Percentiles rank a stretch among this genome's conserved stretches.
These are phyloP conservation scores for Talaromyces wortmannii DNA, from an alignment of 495 filamentous ascomycete species.

Conservation along the genomic window DNA sequence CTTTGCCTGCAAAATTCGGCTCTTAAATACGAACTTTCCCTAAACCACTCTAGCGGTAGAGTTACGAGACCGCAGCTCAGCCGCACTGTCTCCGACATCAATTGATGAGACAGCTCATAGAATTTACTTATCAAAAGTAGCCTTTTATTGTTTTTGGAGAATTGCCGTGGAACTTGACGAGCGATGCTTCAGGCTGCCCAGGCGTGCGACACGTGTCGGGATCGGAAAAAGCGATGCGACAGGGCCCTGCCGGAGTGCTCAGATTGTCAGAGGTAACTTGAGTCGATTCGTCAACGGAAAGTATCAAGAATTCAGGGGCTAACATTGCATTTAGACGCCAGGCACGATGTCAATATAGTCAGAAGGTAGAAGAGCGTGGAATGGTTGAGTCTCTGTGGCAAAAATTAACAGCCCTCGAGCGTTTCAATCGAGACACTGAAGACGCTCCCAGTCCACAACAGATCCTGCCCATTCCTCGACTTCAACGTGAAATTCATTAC, in stretches of 20 bases:
- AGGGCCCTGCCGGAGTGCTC: background rate
- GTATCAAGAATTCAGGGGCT: background rate
- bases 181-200: background rate
- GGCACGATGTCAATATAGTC: background rate
- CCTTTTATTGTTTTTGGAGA: background rate
- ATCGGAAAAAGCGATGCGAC: constrained; percentile 1
- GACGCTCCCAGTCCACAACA: background rate
- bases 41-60: too few species aligned
- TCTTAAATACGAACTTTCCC: too few species aligned
- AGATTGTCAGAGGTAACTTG: constrained; percentile 1
- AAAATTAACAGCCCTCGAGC: background rate
- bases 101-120: too few species aligned
- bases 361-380: constrained; percentile 1
- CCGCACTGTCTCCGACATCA: too few species aligned
- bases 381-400: constrained; percentile 3
- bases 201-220: background rate
- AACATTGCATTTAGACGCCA: background rate
- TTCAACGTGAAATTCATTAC: constrained; percentile 1
- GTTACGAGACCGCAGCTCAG: too few species aligned
- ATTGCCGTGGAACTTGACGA: background rate
- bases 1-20: too few species aligned
- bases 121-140: background rate
- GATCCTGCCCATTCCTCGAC: background rate
- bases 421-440: background rate
- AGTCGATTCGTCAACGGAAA: background rate